Conservation (phyloP, 1,284 basidiomycete genomes). For the Phellinidium pouzarii region DNA sequence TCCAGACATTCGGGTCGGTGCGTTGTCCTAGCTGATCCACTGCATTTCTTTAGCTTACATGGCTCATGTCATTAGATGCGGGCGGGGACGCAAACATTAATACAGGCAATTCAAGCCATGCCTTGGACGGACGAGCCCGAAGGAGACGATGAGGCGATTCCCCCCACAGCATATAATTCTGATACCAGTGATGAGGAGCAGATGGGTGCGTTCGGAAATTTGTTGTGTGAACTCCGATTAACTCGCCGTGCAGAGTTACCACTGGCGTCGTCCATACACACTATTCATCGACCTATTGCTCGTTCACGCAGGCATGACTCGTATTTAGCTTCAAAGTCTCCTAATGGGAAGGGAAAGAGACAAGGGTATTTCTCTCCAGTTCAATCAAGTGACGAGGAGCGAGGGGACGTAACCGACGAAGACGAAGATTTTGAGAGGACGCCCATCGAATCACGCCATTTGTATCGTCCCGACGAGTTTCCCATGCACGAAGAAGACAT, state of each 20-base stretch:
- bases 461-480: constrained; percentile 20
- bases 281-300: constrained; percentile 32
- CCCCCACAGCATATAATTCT: constrained; percentile 37
- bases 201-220: constrained; percentile 25
- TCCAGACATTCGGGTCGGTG: constrained; percentile 63
- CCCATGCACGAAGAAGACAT: constrained; percentile 6
- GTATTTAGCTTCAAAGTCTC: background rate
- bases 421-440: constrained; percentile 44
- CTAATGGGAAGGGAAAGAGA: constrained; percentile 5
- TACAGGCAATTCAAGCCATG: constrained; percentile 76
- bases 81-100: constrained; percentile 75
- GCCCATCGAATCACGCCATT: constrained; percentile 37
- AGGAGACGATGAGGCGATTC: constrained; percentile 53
- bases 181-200: constrained; percentile 60
- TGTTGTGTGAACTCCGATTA: constrained; percentile 7
- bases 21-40: constrained; percentile 26
- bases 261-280: constrained; percentile 29
- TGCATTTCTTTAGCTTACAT: constrained; percentile 16
- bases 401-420: constrained; percentile 37
- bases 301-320: constrained; percentile 19
- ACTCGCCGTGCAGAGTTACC: constrained; percentile 21
- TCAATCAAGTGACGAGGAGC: constrained; percentile 29
- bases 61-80: constrained; percentile 50
- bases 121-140: constrained; percentile 67
- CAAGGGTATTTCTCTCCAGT: constrained; percentile 21